phyloP scores from a whole-genome alignment of 108 stramenopile species.

The Nitzschia palea region DNA sequence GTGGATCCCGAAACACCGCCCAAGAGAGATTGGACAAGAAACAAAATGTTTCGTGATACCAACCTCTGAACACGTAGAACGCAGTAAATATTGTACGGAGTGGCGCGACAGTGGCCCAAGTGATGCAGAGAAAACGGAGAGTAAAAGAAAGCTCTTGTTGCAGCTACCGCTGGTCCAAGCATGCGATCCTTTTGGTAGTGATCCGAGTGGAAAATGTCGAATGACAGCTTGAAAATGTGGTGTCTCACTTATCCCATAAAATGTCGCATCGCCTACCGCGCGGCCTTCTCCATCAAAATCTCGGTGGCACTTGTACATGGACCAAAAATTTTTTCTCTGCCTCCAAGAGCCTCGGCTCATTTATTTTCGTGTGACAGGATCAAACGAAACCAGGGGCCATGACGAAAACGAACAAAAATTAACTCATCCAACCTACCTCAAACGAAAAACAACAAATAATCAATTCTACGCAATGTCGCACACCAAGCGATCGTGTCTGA shows the following conservation, averaged over 20 bases:
- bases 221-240: constrained; percentile 1
- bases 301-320: background rate
- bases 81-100: background rate
- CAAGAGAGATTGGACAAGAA: too few relatives aligned
- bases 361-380: background rate
- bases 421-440: background rate
- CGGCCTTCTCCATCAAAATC: background rate
- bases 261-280: constrained; percentile 2
- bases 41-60: background rate
- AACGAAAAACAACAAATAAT: background rate
- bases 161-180: too few relatives aligned
- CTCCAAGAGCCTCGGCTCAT: constrained; percentile 6
- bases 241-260: background rate
- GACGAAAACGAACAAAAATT: background rate
- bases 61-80: background rate
- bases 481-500: too few relatives aligned
- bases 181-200: too few relatives aligned
- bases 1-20: too few relatives aligned
- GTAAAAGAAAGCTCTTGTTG: too few relatives aligned
- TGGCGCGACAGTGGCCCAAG: too few relatives aligned
- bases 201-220: background rate
- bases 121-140: too few relatives aligned
- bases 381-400: background rate
- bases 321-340: background rate
- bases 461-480: too few relatives aligned